A percentile compares a stretch with the other conserved stretches of the same genome.
These are phyloP conservation scores for Xylaria sp. DNA, from an alignment of 2,329 filamentous ascomycete genomes.

Conservation along the genomic window DNA sequence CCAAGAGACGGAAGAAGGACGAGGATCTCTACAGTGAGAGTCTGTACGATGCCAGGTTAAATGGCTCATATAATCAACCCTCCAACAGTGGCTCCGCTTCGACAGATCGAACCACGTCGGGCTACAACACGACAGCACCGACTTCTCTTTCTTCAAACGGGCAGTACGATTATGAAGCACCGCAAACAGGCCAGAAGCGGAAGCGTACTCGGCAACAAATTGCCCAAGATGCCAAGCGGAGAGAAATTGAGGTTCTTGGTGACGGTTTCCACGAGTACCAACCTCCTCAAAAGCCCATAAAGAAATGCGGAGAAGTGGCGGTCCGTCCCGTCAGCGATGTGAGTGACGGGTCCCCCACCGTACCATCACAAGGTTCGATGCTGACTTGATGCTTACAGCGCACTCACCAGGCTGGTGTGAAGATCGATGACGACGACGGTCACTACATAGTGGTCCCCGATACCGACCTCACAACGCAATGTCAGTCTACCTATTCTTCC, in stretches of 20 bases:
- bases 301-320: conserved; percentile 85
- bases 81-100: conserved; percentile 80
- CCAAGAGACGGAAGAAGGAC: conserved; percentile 80
- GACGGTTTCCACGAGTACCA: conserved; percentile 83
- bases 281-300: conserved; percentile 86
- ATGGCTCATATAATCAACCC: conserved; percentile 76
- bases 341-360: conserved; percentile 55
- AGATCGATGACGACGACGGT: conserved; percentile 95
- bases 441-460: conserved; percentile 95
- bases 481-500: conserved; percentile 64
- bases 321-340: conserved; percentile 73
- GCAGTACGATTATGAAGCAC: conserved; percentile 74
- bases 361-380: conserved; percentile 1
- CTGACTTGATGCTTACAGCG: conserved; percentile 39
- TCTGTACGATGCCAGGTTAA: conserved; percentile 76
- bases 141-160: conserved; percentile 77
- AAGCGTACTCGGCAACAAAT: conserved; percentile 84
- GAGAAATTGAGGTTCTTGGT: conserved; percentile 76
- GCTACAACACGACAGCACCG: conserved; percentile 85
- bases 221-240: conserved; percentile 83
- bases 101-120: conserved; percentile 84
- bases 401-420: conserved; percentile 65
- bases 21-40: conserved; percentile 73
- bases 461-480: conserved; percentile 86
- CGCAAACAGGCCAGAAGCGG: conserved; percentile 82